phyloP scores from a whole-genome alignment of 2,329 filamentous ascomycete genomes.

The Clonostachys rosea region DNA sequence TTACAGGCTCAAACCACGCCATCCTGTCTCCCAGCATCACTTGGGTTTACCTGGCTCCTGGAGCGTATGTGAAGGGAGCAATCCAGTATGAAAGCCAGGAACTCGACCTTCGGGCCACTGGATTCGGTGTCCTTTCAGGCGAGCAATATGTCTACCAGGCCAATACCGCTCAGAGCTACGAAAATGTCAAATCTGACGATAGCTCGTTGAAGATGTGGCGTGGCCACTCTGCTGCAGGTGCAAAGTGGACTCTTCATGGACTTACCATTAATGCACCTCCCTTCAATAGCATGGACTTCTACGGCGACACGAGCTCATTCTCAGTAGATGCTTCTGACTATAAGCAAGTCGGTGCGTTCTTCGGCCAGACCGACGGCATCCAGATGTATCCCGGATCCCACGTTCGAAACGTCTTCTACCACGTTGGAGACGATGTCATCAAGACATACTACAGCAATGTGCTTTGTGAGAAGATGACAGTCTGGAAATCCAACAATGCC shows the following conservation, averaged over 20 bases:
- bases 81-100: slow-evolving; percentile 18
- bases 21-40: slow-evolving; percentile 6
- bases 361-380: slow-evolving; percentile 26
- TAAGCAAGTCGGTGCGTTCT: slow-evolving; percentile 31
- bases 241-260: slow-evolving; percentile 17
- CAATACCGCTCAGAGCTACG: slow-evolving; percentile 19
- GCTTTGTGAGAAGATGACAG: slow-evolving; percentile 9
- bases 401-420: slow-evolving; percentile 25
- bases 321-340: slow-evolving; percentile 19
- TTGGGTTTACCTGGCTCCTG: slow-evolving; percentile 20
- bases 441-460: slow-evolving; percentile 25
- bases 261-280: slow-evolving; percentile 23
- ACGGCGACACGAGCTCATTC: slow-evolving; percentile 7
- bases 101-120: slow-evolving; percentile 19
- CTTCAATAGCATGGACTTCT: slow-evolving; percentile 28
- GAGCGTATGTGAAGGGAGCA: slow-evolving; percentile 29
- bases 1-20: slow-evolving; percentile 13
- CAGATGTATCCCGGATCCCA: slow-evolving; percentile 21
- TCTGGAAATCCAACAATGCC: slow-evolving; percentile 22
- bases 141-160: slow-evolving; percentile 30
- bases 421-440: slow-evolving; percentile 25
- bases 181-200: slow-evolving; percentile 16
- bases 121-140: slow-evolving; percentile 26
- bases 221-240: slow-evolving; percentile 7
- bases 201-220: slow-evolving; percentile 22